Conservation (phyloP, 352 stramenopile genomes). For the Globisporangium irregulare region DNA sequence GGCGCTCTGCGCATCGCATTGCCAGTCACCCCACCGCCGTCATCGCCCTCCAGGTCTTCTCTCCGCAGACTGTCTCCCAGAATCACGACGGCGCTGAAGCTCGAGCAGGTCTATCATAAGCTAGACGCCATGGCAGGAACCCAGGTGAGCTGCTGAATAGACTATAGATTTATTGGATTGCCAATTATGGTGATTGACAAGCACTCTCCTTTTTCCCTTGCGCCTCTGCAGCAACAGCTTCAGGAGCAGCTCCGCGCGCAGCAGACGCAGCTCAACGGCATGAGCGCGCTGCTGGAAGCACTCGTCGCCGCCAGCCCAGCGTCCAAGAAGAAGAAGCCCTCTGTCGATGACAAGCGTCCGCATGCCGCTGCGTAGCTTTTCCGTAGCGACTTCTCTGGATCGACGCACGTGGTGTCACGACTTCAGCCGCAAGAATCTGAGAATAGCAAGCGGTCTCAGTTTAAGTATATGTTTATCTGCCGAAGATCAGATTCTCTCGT, state of each 20-base stretch:
- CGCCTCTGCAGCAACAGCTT: constrained; percentile 27
- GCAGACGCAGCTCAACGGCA: constrained; percentile 35
- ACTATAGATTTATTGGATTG: not conserved
- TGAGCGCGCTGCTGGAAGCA: constrained; percentile 33
- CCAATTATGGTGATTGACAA: not conserved
- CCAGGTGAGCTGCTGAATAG: constrained; percentile 28
- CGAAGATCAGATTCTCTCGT: too few relatives aligned
- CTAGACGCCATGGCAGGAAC: constrained; percentile 26
- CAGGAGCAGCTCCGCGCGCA: constrained; percentile 33
- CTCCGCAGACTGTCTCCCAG: constrained; percentile 21
- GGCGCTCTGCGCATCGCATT: constrained; percentile 9
- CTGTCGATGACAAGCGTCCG: not conserved
- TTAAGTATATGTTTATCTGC: not conserved
- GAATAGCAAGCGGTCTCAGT: not conserved
- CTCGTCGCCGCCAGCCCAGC: not conserved
- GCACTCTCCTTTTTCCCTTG: not conserved
- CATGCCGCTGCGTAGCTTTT: constrained; percentile 4
- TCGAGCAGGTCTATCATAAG: constrained; percentile 33
- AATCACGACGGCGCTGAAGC: constrained; percentile 20
- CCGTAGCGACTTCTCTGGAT: not conserved
- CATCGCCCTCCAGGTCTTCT: constrained; percentile 1
- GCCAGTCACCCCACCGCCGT: not conserved
- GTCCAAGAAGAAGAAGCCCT: not conserved
- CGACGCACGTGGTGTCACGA: not conserved
- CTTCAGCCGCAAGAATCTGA: constrained; percentile 4